Percentiles rank a stretch among this genome's conserved stretches.
phyloP scores from a whole-genome alignment of 2,329 filamentous ascomycete species.

The Penicillium vulpinum region DNA sequence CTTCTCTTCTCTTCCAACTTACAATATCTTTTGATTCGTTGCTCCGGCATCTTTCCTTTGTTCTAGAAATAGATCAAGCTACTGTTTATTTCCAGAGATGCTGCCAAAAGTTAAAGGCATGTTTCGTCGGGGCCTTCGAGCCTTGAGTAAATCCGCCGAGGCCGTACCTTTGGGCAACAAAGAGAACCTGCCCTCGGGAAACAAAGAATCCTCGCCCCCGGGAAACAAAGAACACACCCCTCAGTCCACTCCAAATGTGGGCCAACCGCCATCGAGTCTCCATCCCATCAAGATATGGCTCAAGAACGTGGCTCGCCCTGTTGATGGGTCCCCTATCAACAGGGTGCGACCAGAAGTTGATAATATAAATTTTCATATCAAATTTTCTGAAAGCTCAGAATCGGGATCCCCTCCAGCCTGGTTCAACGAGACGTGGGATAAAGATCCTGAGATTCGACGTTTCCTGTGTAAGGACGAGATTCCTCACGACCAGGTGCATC shows the following conservation, averaged over 20 bases:
- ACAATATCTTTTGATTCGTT: background rate
- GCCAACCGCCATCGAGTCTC: background rate
- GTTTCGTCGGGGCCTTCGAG: background rate
- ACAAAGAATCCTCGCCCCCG: slow-evolving; percentile 1
- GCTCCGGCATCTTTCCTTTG: slow-evolving; percentile 1
- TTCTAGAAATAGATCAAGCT: slow-evolving; percentile 5
- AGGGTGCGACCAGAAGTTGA: background rate
- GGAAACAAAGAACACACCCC: background rate
- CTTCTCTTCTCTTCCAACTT: background rate
- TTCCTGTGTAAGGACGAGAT: background rate
- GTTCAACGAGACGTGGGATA: background rate
- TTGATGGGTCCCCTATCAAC: background rate
- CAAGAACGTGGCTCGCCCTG: background rate
- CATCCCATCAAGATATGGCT: background rate
- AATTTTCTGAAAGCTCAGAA: background rate
- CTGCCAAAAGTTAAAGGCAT: background rate
- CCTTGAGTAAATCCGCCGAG: background rate
- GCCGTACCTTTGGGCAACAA: background rate
- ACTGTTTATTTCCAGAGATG: background rate
- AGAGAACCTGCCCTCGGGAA: background rate
- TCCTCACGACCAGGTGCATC: background rate
- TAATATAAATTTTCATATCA: background rate
- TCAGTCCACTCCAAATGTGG: background rate
- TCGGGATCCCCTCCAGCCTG: background rate
- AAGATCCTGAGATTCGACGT: background rate